Evolutionary conservation across 371 early-diverging fungal genomes (phyloP), one percentile per base, ranked within the genome.

Genomic region (Synchytrium microbalum): DNA sequence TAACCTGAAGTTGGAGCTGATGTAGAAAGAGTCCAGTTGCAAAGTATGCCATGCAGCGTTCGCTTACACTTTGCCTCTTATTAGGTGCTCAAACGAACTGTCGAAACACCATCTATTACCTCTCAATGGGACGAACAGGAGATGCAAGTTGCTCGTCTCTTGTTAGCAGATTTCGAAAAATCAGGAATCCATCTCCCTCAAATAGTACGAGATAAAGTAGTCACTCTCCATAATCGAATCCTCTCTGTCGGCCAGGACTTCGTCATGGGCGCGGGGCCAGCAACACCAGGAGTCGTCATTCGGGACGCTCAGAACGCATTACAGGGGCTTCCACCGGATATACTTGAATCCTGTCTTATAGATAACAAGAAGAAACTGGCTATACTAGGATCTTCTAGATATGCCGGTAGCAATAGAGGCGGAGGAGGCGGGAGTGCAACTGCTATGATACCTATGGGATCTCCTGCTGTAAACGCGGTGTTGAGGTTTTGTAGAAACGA

Each of bases 161-260:
- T 97, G 62, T 62, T 92, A 58, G 69, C 84, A 3, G 98, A 97
- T 67, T 97, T 97, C 69, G 93, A 95, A 79, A 89, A 92, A 67
- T 90, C 92, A 0, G 96, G 98, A 3, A 92, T 96, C 61, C 92
- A 93, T 70, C 75, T 97, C 65, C 79, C 88, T 26, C 77, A 77
- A 8, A 66, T 70, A 5, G 78, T 86, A 26, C 86, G 92, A 1
- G 72, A 77, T 0, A 74, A 83, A 52, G 93, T 92, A 80, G 92
- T 96, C 0, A 72, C 75, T 16, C 71, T 96, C 2, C 89, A 92
- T 32, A 89, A 93, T 69, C 75, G 77, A 24, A 92, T 96, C 58
- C 86, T 89, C 52, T 81, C 81, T 5, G 69, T 90, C 0, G 91
- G 92, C 13, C 84, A 92, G 19, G 80, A 79, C 14, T 92, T 95